phyloP scores from a whole-genome alignment of 2,329 filamentous ascomycete genomes.

The Pyricularia pennisetigena region DNA sequence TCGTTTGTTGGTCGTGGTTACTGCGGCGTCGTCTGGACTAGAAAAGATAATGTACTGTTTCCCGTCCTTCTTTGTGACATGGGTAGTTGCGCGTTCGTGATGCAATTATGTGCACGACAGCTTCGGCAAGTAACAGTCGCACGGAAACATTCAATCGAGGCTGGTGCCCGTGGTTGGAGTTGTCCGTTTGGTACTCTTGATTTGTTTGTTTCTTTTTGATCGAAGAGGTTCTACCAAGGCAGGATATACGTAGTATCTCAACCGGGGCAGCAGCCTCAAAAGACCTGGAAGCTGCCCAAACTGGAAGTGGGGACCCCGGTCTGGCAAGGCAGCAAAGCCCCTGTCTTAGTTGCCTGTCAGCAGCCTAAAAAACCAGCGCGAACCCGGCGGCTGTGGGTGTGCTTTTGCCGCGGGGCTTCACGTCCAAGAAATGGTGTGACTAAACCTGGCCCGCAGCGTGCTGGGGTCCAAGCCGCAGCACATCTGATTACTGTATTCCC shows the following conservation, averaged over 20 bases:
- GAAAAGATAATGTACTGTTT: neutral
- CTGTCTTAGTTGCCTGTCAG: neutral
- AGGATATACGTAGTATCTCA: neutral
- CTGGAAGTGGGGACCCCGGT: neutral
- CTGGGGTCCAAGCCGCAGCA: neutral
- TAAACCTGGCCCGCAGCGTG: neutral
- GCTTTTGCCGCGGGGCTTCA: neutral
- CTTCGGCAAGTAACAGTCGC: neutral
- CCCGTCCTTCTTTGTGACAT: neutral
- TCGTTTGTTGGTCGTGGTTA: neutral
- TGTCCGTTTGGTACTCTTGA: neutral
- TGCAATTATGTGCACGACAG: neutral
- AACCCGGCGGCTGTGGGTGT: neutral
- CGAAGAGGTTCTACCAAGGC: neutral
- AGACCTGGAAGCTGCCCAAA: neutral
- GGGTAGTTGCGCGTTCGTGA: neutral
- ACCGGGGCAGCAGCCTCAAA: neutral
- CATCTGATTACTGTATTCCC: neutral
- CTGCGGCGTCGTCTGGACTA: neutral
- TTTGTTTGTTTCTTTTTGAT: neutral
- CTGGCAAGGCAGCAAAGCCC: neutral
- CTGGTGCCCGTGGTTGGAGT: neutral
- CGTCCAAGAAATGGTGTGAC: too few relatives aligned
- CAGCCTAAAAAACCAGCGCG: neutral
- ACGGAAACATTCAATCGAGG: neutral